Evolutionary conservation across 192 early-diverging fungal species (phyloP), one percentile per base, ranked within the genome.

Genomic region (Geranomyces variabilis): DNA sequence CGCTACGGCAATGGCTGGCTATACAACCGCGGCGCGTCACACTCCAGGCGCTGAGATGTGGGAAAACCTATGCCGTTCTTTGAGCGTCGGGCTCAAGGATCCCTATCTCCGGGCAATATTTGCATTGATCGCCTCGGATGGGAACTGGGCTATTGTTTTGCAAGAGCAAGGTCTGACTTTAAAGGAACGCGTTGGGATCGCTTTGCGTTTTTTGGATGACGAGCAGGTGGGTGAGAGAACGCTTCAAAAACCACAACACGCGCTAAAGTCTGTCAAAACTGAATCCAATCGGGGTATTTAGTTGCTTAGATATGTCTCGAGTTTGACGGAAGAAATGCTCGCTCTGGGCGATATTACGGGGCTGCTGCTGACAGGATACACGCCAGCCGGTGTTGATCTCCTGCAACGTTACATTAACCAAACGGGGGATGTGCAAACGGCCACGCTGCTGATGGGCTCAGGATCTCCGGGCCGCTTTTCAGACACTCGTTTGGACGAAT

Each of bases 401-500:
- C 80, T 98, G 69, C 87, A 92, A 60, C 79, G 81, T 34, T 94
- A 92, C 71, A 83, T 98, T 10, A 89, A 99, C 81, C 71, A 73
- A 31, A 94, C 93, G 1, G 92, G 91, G 0, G 97, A 99, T 72
- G 86, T 96, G 56, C 97, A 99, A 78, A 96, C 93, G 2, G 94
- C 91, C 0, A 83, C 89, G 29, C 72, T 97, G 21, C 77, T 90
- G 1, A 78, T 90, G 29, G 84, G 85, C 29, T 86, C 87, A 33
- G 90, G 88, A 31, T 76, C 84, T 0, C 88, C 90, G 9, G 71
- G 83, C 5, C 75, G 83, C 14, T 85, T 91, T 43, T 75, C 79
- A 26, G 89, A 92, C 73, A 31, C 31, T 1, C 76, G 90, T 29
- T 84, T 90, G 0, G 83, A 85, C 19, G 84, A 84, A 33, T 94